Percentiles rank a stretch among this genome's conserved stretches.
Conservation (phyloP, 2,329 filamentous ascomycete genomes). For the Colletotrichum phormii region DNA sequence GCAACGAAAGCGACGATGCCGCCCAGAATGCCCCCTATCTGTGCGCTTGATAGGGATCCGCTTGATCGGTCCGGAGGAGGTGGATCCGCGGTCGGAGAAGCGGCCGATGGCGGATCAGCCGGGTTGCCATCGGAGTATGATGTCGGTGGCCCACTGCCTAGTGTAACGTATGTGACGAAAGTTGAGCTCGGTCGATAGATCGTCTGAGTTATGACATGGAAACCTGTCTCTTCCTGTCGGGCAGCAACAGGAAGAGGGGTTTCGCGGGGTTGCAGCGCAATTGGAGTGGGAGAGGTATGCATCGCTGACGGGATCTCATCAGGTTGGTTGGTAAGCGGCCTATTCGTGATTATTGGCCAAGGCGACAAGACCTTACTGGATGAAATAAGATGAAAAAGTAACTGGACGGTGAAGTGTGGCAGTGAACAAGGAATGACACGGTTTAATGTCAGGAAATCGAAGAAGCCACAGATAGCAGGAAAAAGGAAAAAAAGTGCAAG, state of each 20-base stretch:
- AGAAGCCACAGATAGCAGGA: not conserved
- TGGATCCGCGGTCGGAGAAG: slow-evolving; percentile 15
- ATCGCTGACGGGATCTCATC: slow-evolving; percentile 30
- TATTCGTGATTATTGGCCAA: not conserved
- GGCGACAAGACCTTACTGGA: not conserved
- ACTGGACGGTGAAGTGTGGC: not conserved
- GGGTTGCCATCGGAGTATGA: slow-evolving; percentile 31
- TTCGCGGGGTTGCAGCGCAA: slow-evolving; percentile 14
- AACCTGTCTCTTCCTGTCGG: slow-evolving; percentile 22
- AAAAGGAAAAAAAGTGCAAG: slow-evolving; percentile 19
- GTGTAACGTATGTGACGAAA: slow-evolving; percentile 50
- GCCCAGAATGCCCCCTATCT: slow-evolving; percentile 56
- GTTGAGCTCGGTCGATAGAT: slow-evolving; percentile 49
- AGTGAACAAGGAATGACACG: not conserved
- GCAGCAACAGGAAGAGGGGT: slow-evolving; percentile 11
- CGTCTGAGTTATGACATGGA: slow-evolving; percentile 49
- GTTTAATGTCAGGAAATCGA: not conserved
- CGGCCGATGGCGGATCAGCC: slow-evolving; percentile 31
- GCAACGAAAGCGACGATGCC: slow-evolving; percentile 51
- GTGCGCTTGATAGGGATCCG: slow-evolving; percentile 46
- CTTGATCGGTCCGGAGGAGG: slow-evolving; percentile 31
- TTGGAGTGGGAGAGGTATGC: slow-evolving; percentile 21
- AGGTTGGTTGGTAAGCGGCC: not conserved
- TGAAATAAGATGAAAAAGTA: not conserved
- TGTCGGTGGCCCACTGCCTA: slow-evolving; percentile 36